phyloP scores from a whole-genome alignment of 805 yeast species.

The Millerago galiae region DNA sequence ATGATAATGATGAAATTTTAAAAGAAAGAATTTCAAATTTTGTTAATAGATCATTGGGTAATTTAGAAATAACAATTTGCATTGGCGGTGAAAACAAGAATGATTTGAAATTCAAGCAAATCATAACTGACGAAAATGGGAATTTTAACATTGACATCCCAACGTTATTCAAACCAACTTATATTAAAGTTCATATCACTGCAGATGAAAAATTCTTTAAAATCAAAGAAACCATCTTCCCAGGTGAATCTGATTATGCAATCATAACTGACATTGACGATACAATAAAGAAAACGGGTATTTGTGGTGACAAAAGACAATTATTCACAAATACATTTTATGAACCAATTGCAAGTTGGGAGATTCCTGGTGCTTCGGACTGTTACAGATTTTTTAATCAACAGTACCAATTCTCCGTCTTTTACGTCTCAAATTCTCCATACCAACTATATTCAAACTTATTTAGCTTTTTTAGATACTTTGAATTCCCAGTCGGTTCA shows the following conservation, averaged over 20 bases:
- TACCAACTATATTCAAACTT: conserved; percentile 62
- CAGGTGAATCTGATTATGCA: conserved; percentile 49
- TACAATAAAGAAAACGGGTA: conserved; percentile 87
- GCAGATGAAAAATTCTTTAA: conserved; percentile 42
- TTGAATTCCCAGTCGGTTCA: conserved; percentile 70
- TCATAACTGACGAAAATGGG: conserved; percentile 61
- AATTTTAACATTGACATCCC: conserved; percentile 48
- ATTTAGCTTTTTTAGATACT: conserved; percentile 45
- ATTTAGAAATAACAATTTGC: conserved; percentile 45
- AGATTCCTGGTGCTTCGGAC: conserved; percentile 62
- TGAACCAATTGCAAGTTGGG: conserved; percentile 59
- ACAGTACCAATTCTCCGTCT: conserved; percentile 49
- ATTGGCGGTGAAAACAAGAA: conserved; percentile 39
- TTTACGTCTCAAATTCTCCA: conserved; percentile 94
- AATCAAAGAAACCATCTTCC: conserved; percentile 38
- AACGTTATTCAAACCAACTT: conserved; percentile 56
- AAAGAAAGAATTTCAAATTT: conserved; percentile 65
- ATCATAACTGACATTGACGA: conserved; percentile 92
- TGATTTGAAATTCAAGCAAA: conserved; percentile 26
- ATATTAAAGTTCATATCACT: conserved; percentile 43
- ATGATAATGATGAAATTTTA: conserved; percentile 40
- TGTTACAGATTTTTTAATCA: conserved; percentile 57
- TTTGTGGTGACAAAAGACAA: conserved; percentile 79
- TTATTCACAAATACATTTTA: conserved; percentile 74
- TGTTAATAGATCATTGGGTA: conserved; percentile 59